A percentile compares a stretch with the other conserved stretches of the same genome.
phyloP scores from a whole-genome alignment of 2,329 filamentous ascomycete genomes.

The Paracamarosporium sp. region DNA sequence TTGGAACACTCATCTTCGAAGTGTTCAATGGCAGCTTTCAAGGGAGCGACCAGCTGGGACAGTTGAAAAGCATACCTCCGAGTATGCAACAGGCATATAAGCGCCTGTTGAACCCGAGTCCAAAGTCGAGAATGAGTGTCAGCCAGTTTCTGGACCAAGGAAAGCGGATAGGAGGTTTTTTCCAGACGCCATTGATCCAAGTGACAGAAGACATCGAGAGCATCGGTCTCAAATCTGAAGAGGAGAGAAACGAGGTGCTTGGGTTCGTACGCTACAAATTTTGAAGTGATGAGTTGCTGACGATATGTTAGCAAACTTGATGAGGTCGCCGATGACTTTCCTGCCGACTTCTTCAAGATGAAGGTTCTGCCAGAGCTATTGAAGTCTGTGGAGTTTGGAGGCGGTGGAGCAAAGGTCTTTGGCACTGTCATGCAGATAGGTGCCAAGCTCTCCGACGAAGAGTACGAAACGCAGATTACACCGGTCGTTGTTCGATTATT shows the following conservation, averaged over 20 bases:
- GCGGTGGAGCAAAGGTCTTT: conserved; percentile 91
- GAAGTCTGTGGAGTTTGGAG: conserved; percentile 99
- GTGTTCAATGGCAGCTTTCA: conserved; percentile 87
- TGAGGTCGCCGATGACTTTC: conserved; percentile 88
- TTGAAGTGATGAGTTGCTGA: conserved; percentile 16
- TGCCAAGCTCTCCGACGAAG: conserved; percentile 83
- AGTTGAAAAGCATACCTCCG: conserved; percentile 84
- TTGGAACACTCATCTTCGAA: conserved; percentile 84
- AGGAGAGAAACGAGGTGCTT: conserved; percentile 84
- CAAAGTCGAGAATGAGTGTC: conserved; percentile 85
- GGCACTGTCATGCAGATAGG: conserved; percentile 89
- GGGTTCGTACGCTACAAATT: conserved; percentile 53
- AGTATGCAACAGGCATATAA: conserved; percentile 93
- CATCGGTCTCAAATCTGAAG: conserved; percentile 83
- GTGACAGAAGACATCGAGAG: conserved; percentile 93
- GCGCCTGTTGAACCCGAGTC: conserved; percentile 84
- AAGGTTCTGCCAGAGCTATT: conserved; percentile 93
- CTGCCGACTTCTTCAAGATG: conserved; percentile 97
- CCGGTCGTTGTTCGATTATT: conserved; percentile 90
- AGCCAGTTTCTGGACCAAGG: conserved; percentile 91
- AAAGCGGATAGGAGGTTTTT: conserved; percentile 80
- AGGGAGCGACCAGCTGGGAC: conserved; percentile 79
- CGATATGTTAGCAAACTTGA: conserved; percentile 70
- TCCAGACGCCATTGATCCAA: conserved; percentile 90
- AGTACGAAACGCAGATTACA: conserved; percentile 83